Percentiles rank a stretch among this genome's conserved stretches.
Evolutionary conservation across 2,329 filamentous ascomycete species (phyloP).

Genomic region (Stenocarpella maydis): DNA sequence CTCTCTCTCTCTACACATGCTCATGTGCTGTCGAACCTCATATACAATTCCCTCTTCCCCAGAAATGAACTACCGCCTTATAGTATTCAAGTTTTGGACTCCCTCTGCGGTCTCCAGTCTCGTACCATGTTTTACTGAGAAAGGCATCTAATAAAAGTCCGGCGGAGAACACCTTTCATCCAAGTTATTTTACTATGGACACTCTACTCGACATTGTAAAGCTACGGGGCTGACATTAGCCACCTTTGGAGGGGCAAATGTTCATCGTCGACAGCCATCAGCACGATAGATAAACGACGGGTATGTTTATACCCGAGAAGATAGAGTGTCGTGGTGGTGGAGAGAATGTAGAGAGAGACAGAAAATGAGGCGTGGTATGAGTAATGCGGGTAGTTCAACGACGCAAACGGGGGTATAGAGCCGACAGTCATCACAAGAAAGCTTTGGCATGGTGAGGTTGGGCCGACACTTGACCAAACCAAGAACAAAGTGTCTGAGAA

Average conservation of each 20-base stretch:
- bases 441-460: background rate
- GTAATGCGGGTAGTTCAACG: background rate
- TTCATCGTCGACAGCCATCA: background rate
- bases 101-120: background rate
- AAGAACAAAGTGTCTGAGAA: background rate
- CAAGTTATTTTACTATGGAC: background rate
- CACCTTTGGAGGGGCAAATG: background rate
- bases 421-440: background rate
- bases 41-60: background rate
- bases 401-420: too few relatives aligned
- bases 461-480: too few relatives aligned
- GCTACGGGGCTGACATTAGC: background rate
- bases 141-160: background rate
- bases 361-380: too few relatives aligned
- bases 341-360: background rate
- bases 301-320: background rate
- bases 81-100: background rate
- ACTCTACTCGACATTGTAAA: background rate
- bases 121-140: background rate
- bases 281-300: background rate
- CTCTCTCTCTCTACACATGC: too few relatives aligned
- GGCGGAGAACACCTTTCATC: too few relatives aligned
- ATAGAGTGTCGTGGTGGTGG: background rate
- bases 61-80: background rate
- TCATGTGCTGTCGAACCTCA: background rate